These are phyloP conservation scores for Fomitopsis pulvina DNA, from an alignment of 768 basidiomycete species.

Conservation along the genomic window DNA sequence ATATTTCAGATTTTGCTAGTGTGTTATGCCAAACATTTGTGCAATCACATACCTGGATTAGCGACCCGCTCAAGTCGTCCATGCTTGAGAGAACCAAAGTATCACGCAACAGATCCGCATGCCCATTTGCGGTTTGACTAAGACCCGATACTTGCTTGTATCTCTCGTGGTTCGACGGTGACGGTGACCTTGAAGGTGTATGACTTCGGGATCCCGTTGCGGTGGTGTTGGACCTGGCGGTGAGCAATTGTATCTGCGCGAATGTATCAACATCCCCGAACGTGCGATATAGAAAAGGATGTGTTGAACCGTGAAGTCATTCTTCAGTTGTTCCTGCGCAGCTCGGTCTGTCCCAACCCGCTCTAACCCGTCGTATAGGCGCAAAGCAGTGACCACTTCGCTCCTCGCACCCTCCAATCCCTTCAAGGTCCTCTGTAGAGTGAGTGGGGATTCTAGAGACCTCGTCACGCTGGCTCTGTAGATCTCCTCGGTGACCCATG, in stretches of 20 bases:
- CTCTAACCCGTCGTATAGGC: slow-evolving; percentile 71
- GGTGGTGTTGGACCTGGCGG: background rate
- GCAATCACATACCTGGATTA: slow-evolving; percentile 21
- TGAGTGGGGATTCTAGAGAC: slow-evolving; percentile 28
- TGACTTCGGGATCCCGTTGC: background rate
- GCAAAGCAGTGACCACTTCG: slow-evolving; percentile 57
- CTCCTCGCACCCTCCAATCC: slow-evolving; percentile 69
- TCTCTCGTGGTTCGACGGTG: background rate
- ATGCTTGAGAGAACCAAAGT: slow-evolving; percentile 63
- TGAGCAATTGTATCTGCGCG: background rate
- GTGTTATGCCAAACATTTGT: slow-evolving; percentile 28
- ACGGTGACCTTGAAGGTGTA: background rate
- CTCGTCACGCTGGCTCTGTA: slow-evolving; percentile 46
- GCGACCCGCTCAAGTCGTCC: slow-evolving; percentile 46
- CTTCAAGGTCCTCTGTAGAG: slow-evolving; percentile 60
- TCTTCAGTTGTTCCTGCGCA: slow-evolving; percentile 20
- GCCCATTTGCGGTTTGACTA: slow-evolving; percentile 65
- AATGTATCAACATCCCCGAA: background rate
- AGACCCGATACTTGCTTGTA: background rate
- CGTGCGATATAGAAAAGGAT: background rate
- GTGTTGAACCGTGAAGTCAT: slow-evolving; percentile 13
- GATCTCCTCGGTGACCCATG: slow-evolving; percentile 82
- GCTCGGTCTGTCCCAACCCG: slow-evolving; percentile 50
- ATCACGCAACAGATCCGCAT: slow-evolving; percentile 70
- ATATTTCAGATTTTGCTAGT: background rate